phyloP scores from a whole-genome alignment of 768 basidiomycete species.

The Tubosaeta brunneosetosa region DNA sequence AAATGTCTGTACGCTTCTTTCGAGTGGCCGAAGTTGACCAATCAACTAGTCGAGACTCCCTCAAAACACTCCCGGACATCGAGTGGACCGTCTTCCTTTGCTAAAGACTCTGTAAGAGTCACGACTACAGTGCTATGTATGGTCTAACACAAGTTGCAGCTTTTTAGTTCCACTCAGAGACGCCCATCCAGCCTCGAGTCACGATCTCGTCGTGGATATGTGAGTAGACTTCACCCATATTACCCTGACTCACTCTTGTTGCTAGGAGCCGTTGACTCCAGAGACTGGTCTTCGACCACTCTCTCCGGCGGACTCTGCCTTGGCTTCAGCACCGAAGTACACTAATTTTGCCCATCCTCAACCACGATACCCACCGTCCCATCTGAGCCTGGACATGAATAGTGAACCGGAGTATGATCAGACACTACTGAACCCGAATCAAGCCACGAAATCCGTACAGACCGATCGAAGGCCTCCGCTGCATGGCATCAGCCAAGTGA shows the following conservation, averaged over 20 bases:
- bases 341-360: conserved; percentile 22
- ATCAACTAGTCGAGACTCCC: conserved; percentile 27
- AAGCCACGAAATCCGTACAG: conserved; percentile 63
- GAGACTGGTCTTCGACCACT: conserved; percentile 40
- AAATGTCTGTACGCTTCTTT: conserved; percentile 1
- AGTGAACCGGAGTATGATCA: conserved; percentile 35
- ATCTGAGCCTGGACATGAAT: conserved; percentile 42
- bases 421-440: conserved; percentile 33
- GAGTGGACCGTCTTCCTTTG: conserved; percentile 41
- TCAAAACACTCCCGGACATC: conserved; percentile 40
- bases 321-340: conserved; percentile 23
- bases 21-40: conserved; percentile 1
- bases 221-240: conserved; percentile 20
- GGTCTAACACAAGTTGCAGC: conserved; percentile 21
- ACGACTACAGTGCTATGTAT: conserved; percentile 23
- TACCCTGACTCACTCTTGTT: conserved; percentile 6
- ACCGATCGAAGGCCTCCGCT: conserved; percentile 46
- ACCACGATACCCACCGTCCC: conserved; percentile 23
- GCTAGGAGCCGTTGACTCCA: conserved; percentile 43
- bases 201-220: conserved; percentile 27
- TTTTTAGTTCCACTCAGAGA: conserved; percentile 25
- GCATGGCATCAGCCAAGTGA: conserved; percentile 31
- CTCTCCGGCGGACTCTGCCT: conserved; percentile 37
- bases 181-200: conserved; percentile 35
- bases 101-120: conserved; percentile 44